Evolutionary conservation across 2,329 filamentous ascomycete species (phyloP).

Genomic region (Trichoderma sp.): DNA sequence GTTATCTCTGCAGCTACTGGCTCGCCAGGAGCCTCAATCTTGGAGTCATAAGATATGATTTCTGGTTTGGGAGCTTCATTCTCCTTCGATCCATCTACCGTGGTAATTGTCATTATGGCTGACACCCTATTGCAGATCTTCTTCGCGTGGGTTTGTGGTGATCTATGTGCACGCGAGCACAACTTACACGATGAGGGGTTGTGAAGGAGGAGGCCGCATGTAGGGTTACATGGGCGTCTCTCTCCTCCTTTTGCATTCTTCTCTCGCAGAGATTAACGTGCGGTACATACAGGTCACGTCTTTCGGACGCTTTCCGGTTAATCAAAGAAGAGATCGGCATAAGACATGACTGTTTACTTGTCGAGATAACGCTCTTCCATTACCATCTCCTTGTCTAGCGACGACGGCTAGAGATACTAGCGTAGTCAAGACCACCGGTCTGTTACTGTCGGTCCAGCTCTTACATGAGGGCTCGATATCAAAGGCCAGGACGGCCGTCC

Average conservation of each 20-base stretch:
- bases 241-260: background rate
- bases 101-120: background rate
- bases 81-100: background rate
- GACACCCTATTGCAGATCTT: background rate
- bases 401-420: background rate
- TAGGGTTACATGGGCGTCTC: constrained; percentile 9
- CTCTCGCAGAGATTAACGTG: background rate
- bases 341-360: background rate
- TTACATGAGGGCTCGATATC: background rate
- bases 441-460: background rate
- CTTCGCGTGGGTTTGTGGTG: background rate
- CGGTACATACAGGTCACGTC: background rate
- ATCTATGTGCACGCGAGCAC: background rate
- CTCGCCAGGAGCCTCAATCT: background rate
- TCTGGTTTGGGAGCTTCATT: background rate
- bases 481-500: too few relatives aligned
- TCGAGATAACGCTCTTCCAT: background rate
- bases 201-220: background rate
- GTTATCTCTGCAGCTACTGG: background rate
- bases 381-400: background rate
- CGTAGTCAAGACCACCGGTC: background rate
- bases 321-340: background rate
- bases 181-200: constrained; percentile 9
- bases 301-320: background rate
- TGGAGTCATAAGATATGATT: background rate